Evolutionary conservation across 768 basidiomycete species (phyloP), one percentile per base, ranked within the genome.

Genomic region (Tylopilus rubrobrunneus): DNA sequence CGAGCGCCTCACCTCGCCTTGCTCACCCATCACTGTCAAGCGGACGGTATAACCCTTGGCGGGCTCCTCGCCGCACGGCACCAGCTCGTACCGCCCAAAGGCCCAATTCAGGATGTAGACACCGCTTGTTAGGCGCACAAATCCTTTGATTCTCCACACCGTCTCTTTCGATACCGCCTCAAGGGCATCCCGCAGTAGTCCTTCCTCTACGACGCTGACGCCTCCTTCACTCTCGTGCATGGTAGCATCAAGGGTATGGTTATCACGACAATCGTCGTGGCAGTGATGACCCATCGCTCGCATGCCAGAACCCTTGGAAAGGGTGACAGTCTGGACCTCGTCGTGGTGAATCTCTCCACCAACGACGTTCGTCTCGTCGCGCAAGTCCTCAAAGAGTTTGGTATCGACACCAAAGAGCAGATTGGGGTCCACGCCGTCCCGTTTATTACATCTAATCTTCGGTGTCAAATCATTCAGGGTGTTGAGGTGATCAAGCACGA

Each of bases 381-480:
- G 41, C 6, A 45, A 41, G 27, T 70, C 68, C 59, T 67, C 64
- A 61, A 89, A 93, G 4, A 94, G 76, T 63, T 82, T 87, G n/a
- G 91, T 85, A 65, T 93, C 89, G 40, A 96, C 69, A n/a, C 92
- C 92, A 65, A 98, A 95, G 50, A 97, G 81, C 27, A 98, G 71
- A 27, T 78, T 73, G 1, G 92, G 91, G 60, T 86, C 83, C 23
- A 95, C 82, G 5, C 87, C 87, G 47, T 78, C 73, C 42, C 77
- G 76, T 11, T 80, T 82, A 49, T 78, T 72, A 57, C 82, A 91
- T 54, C 77, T 80, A 52, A 97, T 80, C 69, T 93, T 92, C 7
- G 92, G 93, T 5, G 95, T 97, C 27, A 76, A 73, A 62, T 97
- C 93, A 67, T 98, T 98, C 45, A 98, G 79, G 5, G 91, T 92